These are phyloP conservation scores for Exophiala lecanii-corni DNA, from an alignment of 2,329 filamentous ascomycete genomes.

Conservation along the genomic window DNA sequence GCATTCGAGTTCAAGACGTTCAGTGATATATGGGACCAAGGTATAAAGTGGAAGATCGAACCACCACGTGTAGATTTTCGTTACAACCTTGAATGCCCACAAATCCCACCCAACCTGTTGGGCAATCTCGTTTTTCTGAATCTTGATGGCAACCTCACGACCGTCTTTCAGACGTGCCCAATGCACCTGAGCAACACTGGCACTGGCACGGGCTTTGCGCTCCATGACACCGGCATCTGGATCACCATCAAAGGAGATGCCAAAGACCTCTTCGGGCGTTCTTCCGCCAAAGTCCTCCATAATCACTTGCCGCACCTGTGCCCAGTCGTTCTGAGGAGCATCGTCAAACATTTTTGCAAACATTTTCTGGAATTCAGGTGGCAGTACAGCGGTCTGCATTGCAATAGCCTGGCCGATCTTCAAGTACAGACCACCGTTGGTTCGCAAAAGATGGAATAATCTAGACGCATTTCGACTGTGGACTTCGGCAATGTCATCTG, in stretches of 20 bases:
- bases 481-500: conserved; percentile 68
- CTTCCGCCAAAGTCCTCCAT: conserved; percentile 81
- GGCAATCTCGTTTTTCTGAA: conserved; percentile 91
- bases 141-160: conserved; percentile 87
- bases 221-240: conserved; percentile 63
- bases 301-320: conserved; percentile 78
- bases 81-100: conserved; percentile 88
- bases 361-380: conserved; percentile 93
- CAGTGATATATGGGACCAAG: conserved; percentile 86
- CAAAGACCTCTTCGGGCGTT: conserved; percentile 85
- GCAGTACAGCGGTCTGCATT: conserved; percentile 93
- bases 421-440: conserved; percentile 89
- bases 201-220: conserved; percentile 66
- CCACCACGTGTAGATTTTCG: conserved; percentile 75
- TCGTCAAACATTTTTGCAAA: conserved; percentile 97
- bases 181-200: conserved; percentile 94
- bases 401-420: conserved; percentile 98
- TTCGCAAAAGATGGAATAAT: conserved; percentile 72
- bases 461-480: conserved; percentile 80
- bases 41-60: conserved; percentile 93
- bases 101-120: conserved; percentile 91
- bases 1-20: conserved; percentile 87
- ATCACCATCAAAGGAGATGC: conserved; percentile 71
- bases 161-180: conserved; percentile 86
- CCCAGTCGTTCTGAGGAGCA: conserved; percentile 88